Evolutionary conservation across 805 yeast species (phyloP), one percentile per base, ranked within the genome.

Genomic region (Saccharomycopsis sp.): DNA sequence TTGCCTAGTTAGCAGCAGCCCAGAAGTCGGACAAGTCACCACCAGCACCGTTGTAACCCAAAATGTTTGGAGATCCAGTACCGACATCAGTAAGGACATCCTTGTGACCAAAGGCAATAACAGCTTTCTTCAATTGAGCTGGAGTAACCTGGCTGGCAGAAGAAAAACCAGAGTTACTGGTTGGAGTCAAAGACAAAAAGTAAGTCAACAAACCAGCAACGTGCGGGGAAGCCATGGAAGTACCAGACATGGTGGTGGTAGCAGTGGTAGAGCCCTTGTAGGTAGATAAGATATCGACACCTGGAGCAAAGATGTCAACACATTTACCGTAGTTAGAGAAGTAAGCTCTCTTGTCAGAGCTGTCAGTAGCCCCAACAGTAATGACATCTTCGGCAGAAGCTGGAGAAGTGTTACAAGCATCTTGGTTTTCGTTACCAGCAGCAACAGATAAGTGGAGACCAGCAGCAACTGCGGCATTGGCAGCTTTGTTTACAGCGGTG

Each of bases 141-240:
- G 87, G 83, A 18, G 81, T 74, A 53, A 80, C 70, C 48, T 76
- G 73, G 55, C 76, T 71, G 48, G 73, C 72, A 15, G 76, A 67
- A 50, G 72, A 68, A 75, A 74, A 73, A 68, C 76, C 83, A 23
- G 84, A 80, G 59, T 69, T 73, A 61, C 75, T 64, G 53, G 75
- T 77, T 23, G 85, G 85, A 66, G 78, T 79, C 67, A 80, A 76
- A 18, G 84, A 80, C 61, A 81, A 71, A 69, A 73, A 81, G 74
- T 81, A 80, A 2, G 84, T 70, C 68, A 81, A 72, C 64, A 81
- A 73, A 24, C 85, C 85, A 50, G 80, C 76, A 63, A 81, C 70
- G 66, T 81, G 85, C 40, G 85, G 85, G 16, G 85, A 76, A 24
- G 85, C 84, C 85, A 81, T 81, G 50, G 85, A 81, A 21, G 85